Base-by-base conservation (phyloP, 1,284 basidiomycete species). In the Moesziomyces globuligerus region DNA sequence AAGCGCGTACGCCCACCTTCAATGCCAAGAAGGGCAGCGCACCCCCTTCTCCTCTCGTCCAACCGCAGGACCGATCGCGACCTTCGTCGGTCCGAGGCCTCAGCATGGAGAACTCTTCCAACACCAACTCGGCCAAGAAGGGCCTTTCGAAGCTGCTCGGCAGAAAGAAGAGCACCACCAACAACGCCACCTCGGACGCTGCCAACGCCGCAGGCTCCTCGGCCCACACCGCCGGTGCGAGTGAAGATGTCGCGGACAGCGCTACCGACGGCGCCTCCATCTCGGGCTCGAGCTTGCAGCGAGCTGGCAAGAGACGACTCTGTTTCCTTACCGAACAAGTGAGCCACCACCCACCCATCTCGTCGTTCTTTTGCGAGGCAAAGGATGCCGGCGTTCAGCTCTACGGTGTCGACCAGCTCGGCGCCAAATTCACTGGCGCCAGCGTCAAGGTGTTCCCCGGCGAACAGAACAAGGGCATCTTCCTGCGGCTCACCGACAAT, bases 341-440 rank as follows among this genome's bases (percentile, higher is more conserved):
- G 39, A 96, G 92, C 9, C 95, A 98, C 84, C 95, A 98, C 78
- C 96, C 95, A 0, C 95, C 95, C 2, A 88, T 98, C 39, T 96
- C 93, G 1, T 90, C 92, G 1, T 97, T 90, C 81, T 81, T 78
- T 53, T 72, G 71, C 48, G 74, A 74, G 42, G 68, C 74, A 55
- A 73, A 68, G 32, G 76, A 77, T 21, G 71, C 76, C 13, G 77
- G 77, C 24, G 56, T 79, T 4, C 55, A 78, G 44, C 57, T 81
- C n/a, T 70, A 48, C 58, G 74, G 74, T 20, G 77, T 93, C 48
- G 95, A 98, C 85, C 96, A 98, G 85, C 93, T 98, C 66, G 87
- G 90, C 1, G 95, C 94, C 40, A 77, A 78, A 43, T 81, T 81
- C 49, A 81, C 79, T 4, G 79, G 79, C 21, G 77, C 79, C 28